Base-by-base conservation (phyloP, 1,284 basidiomycete species). In the Ganoderma resinaceum region DNA sequence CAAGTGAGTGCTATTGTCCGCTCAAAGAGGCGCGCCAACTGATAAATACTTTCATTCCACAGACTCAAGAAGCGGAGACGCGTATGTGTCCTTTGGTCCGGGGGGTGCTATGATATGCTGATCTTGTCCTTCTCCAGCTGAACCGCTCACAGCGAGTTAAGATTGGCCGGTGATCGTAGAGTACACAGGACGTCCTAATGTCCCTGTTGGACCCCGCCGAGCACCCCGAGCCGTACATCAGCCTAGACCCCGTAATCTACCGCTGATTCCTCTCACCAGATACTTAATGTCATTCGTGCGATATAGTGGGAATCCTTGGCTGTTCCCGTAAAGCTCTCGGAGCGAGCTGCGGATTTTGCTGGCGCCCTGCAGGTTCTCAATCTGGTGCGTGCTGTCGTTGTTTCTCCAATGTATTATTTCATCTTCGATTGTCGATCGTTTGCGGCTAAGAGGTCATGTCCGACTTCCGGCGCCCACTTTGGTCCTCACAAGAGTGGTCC, bases 61-160 rank as follows among this genome's bases (percentile, higher is more conserved):
- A 89, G 87, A 80, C 82, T 89, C 65, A 88, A 84, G 84, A 90
- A 90, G 81, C 83, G 87, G 70, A 81, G 88, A 85, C 86, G 83
- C 75, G 87, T 88, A 77, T 62, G 83, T 74, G 18, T 57, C 18
- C 23, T 52, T 31, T 20, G 29, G 37, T 42, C 37, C 49, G 61
- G 2, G 5, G 31, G 14, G 31, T 18, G 23, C 33, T 18, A 29
- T 46, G 58, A 31, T 40, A 18, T 62, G 63, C 71, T 70, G 57
- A 70, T 64, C 43, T 29, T 12, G 46, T 68, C 6, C 35, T 67
- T 9, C 55, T 63, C 60, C 66, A 73, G 69, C 65, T 74, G 49
- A 70, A 69, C 43, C 73, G 71, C 60, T 64, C 72, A 16, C 70
- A 73, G 63, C 75, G 80, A 65, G 38, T 77, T 61, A 78, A 78